Base-by-base conservation (phyloP, 2,329 filamentous ascomycete species). In the Seiridium unicorne region DNA sequence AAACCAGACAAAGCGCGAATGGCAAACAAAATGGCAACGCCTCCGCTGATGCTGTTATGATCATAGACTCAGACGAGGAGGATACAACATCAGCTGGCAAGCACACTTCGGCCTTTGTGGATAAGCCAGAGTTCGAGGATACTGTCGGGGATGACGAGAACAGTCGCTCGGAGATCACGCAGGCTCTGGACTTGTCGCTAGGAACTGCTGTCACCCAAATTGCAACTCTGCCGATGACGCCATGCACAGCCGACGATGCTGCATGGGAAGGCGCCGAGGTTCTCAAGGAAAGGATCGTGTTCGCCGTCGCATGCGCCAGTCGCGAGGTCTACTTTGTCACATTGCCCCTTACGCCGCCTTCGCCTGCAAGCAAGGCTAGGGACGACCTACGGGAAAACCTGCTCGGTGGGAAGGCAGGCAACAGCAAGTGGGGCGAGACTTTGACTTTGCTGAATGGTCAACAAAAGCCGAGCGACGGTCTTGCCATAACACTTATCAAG, bases 1-100 rank as follows among this genome's bases (percentile, higher is more conserved):
- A 69, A 13, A 62, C 65, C 1, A 61, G 68, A 13, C 64, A 68
- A 51, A 62, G 68, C 54, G 49, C 65, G 7, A 74, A 74, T 60
- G 74, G 76, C 60, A 84, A 83, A 63, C 76, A 78, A 51, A 88
- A 87, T 64, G 85, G 85, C 10, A 68, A 71, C 3, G 61, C 70
- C 34, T 58, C 67, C 4, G 79, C 81, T 18, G 84, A 86, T 67
- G 76, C 80, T 3, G 78, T 88, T 35, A 87, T 89, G 81, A 78
- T 87, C 13, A 80, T 89, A 58, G 86, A 89, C 66, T 88, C 84
- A 1, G 86, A 89, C 65, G 84, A 87, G 6, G 85, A 88, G 36
- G 79, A 79, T 35, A 64, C 75, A 2, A 61, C 74, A 55, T 64
- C 73, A 31, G 61, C 70, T 9, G 56, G 53, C 47, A 54, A 63